Evolutionary conservation across 2,329 filamentous ascomycete genomes (phyloP), one percentile per base, ranked within the genome.

Genomic region (Fusarium verrucosum): DNA sequence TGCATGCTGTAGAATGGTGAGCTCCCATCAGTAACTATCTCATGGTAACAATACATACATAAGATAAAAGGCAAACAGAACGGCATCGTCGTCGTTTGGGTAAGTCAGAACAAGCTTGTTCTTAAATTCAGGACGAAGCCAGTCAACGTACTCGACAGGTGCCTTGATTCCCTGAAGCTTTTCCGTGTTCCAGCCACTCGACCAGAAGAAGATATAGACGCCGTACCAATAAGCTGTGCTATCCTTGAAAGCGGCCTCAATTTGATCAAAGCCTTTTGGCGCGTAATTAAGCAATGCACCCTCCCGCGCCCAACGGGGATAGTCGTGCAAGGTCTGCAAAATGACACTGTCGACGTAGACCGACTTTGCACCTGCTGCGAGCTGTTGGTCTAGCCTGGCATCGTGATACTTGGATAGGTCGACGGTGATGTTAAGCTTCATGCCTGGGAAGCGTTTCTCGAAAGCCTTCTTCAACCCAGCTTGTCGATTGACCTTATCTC

Each of bases 41-140:
- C 2, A 3, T 3, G 9, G 4, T 17, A 8, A 5, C 2, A 3
- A 10, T 14, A 68, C 78, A 75, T 70, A 80, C 79, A 85, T 79
- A 2, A 83, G 72, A 36, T 83, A 75, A 37, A 82, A 84, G 4
- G 80, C 79, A 37, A 76, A 85, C 1, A 84, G 73, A 4, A 86
- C 79, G 1, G 84, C 84, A 50, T 87, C 84, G 37, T 87, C 84
- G 36, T 86, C 85, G 57, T 86, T 85, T 10, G 84, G 85, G 53
- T 86, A 86, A 0, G 83, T 85, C 11, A 86, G 69, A 4, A 81
- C 80, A 6, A 86, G 73, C 70, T 83, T 85, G 58, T 81, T 73
- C 72, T 86, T 86, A 73, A 80, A 83, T 54, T 82, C 78, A 0
- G 83, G 82, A 9, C 78, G 75, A 4, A 82, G 70, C 50, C 77